Percentiles rank a stretch among this genome's conserved stretches.
Conservation (phyloP, 306 rosid species). For the Sphenostylis stenocarpa region DNA sequence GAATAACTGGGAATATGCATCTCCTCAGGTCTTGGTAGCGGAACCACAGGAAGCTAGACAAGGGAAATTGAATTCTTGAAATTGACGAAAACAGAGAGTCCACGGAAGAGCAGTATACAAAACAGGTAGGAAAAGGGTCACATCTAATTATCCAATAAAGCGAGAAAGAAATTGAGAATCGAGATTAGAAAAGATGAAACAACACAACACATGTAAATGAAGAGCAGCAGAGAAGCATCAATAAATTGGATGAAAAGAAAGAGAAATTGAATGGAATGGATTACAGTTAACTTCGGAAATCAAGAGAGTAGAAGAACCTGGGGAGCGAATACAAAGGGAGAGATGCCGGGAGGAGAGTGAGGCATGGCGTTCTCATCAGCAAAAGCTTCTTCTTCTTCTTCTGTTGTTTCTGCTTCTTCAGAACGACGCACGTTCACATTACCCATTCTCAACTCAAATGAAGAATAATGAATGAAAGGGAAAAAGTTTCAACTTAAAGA, state of each 20-base stretch:
- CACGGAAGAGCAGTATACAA: not conserved
- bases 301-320: constrained; percentile 34
- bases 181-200: not conserved
- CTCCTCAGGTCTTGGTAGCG: constrained; percentile 78
- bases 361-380: constrained; percentile 35
- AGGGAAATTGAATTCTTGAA: not conserved
- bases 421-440: constrained; percentile 39
- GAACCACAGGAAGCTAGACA: constrained; percentile 66
- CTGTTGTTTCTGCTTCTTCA: constrained; percentile 40
- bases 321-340: constrained; percentile 87
- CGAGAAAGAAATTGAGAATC: not conserved
- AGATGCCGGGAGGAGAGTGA: constrained; percentile 61
- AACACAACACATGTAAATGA: not conserved
- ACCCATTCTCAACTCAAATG: not conserved
- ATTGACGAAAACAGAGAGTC: constrained; percentile 1
- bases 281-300: too few relatives aligned
- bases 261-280: not conserved
- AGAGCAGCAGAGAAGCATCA: too few relatives aligned
- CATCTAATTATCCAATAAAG: too few relatives aligned
- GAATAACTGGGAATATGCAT: constrained; percentile 52
- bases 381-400: constrained; percentile 52
- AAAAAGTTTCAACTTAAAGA: not conserved
- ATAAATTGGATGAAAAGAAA: too few relatives aligned
- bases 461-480: not conserved
- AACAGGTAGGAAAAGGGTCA: not conserved